Evolutionary conservation across 306 rosid species (phyloP), one percentile per base, ranked within the genome.

Genomic region (Prinsepia uniflora): DNA sequence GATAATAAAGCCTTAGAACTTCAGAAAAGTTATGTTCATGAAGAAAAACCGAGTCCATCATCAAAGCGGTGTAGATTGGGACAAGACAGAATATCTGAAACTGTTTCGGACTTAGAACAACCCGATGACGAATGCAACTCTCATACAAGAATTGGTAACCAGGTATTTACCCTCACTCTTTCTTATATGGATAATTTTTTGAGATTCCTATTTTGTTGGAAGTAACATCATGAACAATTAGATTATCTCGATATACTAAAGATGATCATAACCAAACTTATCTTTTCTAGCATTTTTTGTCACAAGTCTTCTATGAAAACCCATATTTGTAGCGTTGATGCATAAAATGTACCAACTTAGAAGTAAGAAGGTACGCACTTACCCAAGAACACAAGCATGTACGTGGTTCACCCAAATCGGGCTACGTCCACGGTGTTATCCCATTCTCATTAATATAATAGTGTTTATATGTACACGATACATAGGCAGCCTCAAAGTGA

Each of bases 111-210:
- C 65, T n/a, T 77, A 71, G 85, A 79, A 85, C 85, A 65, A 64
- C 81, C 82, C 62, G 88, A 84, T 46, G 96, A 84, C 71, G 91
- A 87, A 70, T 85, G 90, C 74, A 90, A 87, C 78, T 90, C 96
- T 69, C 96, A 80, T 67, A 72, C 79, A 48, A 20, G 66, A 79
- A 83, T 84, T 65, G 48, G 83, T 67, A 83, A 83, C 76, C 83
- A 79, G 94, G 98, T 93, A 75, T 15, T 56, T 72, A 64, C 17
- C 34, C 50, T 75, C 54, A n/a, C n/a, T 30, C n/a, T 58, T 18
- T 52, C 49, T 39, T 39, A 68, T 68, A 34, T 30, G 34, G 11
- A 5, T n/a, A 17, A 68, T 10, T 72, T 41, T 66, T 67, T 67
- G 56, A 50, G 7, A 49, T 36, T 50, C 60, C 24, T 17, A 10